Percentiles rank a stretch among this genome's conserved stretches.
These are phyloP conservation scores for Chalaropsis ovoidea DNA, from an alignment of 2,329 filamentous ascomycete species.

Conservation along the genomic window DNA sequence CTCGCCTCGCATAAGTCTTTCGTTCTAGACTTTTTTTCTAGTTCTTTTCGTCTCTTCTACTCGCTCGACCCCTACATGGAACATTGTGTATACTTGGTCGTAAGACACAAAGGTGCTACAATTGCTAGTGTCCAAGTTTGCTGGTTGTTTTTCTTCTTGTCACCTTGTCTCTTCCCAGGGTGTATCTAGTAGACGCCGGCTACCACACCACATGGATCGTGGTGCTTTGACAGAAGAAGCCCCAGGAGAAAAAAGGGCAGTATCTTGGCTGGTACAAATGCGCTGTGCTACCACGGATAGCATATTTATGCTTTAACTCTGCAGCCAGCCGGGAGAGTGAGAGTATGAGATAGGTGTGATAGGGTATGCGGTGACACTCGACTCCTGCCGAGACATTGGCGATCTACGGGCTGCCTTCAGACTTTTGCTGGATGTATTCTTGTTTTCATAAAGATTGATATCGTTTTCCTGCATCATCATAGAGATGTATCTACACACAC, in stretches of 20 bases:
- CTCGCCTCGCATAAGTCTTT: not conserved
- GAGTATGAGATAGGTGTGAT: not conserved
- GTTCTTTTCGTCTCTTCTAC: not conserved
- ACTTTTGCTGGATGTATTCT: too few species aligned
- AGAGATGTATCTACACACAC: not conserved
- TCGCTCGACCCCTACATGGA: not conserved
- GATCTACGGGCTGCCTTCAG: not conserved
- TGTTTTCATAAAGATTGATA: too few species aligned
- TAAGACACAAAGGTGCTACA: too few species aligned
- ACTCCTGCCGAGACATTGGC: not conserved
- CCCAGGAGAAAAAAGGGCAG: not conserved
- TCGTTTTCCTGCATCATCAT: too few species aligned
- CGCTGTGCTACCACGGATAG: not conserved
- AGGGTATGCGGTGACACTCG: not conserved
- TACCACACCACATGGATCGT: not conserved
- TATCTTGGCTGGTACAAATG: not conserved
- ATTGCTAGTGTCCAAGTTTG: too few species aligned
- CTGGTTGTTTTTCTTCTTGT: too few species aligned
- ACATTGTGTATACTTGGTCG: too few species aligned
- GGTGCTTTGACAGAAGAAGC: too few species aligned
- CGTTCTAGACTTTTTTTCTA: not conserved
- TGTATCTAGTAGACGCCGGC: too few species aligned
- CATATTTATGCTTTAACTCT: not conserved
- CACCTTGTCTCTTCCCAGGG: too few species aligned
- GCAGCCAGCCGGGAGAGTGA: not conserved